Evolutionary conservation across 768 basidiomycete species (phyloP).

Genomic region (Gymnopilus dilepis): DNA sequence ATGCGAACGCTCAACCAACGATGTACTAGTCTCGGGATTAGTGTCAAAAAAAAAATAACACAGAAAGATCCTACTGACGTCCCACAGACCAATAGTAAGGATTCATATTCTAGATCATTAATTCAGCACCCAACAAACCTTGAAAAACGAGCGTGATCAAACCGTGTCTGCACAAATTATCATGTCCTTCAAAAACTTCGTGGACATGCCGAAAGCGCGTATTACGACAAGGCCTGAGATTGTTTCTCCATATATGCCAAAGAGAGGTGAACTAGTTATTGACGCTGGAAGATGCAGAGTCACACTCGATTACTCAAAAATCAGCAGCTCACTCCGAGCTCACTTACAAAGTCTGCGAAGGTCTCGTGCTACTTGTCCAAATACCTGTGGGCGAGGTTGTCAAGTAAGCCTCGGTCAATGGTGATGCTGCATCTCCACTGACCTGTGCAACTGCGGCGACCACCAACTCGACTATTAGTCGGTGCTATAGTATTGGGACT

Average conservation of each 20-base stretch:
- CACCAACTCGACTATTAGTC: not conserved
- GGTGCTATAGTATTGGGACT: too few relatives aligned
- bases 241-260: slow-evolving; percentile 49
- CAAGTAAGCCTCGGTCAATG: not conserved
- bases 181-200: slow-evolving; percentile 87
- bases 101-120: slow-evolving; percentile 49
- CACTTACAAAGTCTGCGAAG: slow-evolving; percentile 70
- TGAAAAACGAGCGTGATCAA: slow-evolving; percentile 25
- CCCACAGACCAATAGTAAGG: slow-evolving; percentile 93
- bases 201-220: slow-evolving; percentile 87
- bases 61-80: slow-evolving; percentile 45
- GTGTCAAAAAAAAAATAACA: not conserved
- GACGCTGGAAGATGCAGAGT: slow-evolving; percentile 30
- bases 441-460: slow-evolving; percentile 14
- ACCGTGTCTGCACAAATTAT: slow-evolving; percentile 81
- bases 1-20: slow-evolving; percentile 91
- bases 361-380: slow-evolving; percentile 82
- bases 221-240: slow-evolving; percentile 53
- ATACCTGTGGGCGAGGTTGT: slow-evolving; percentile 36
- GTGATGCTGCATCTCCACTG: not conserved
- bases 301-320: too few relatives aligned
- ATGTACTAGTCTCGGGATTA: slow-evolving; percentile 59
- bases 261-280: slow-evolving; percentile 43
- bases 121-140: not conserved
- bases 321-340: not conserved